Evolutionary conservation across 148 eudicot genomes (phyloP), one percentile per base, ranked within the genome.

Genomic region (Vaccinium myrtillus): DNA sequence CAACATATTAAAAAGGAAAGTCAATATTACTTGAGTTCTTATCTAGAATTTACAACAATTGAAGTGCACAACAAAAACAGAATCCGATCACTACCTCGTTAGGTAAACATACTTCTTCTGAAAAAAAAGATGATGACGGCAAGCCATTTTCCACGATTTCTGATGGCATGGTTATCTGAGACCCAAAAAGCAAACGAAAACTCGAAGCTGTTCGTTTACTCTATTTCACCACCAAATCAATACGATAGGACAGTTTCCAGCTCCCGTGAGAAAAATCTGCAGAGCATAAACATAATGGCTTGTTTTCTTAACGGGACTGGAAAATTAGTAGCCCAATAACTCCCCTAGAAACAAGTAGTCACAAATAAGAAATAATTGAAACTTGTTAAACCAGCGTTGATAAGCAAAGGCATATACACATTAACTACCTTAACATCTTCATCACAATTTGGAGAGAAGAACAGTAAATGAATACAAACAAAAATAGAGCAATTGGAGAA

Each of bases 101-200:
- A 30, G 91, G 87, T 86, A 90, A 86, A 46, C 79, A 82, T 23
- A 86, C 77, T 39, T 92, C 90, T 77, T 90, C 90, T 5, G 86
- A 84, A 32, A 90, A 86, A 87, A 83, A 91, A 53, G 91, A 89
- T 49, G 92, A 86, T 3, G 90, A 87, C 54, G 91, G 83, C 77
- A 89, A 85, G 58, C 90, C 91, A 59, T 84, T 88, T n/a, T 93
- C 90, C 92, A 88, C 86, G 67, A 85, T 77, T 83, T 93, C 91
- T 51, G 93, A 92, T 51, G 91, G 91, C 93, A 91, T 89, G 27
- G 53, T 78, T 30, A 80, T 69, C 59, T 12, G 70, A n/a, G 43
- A 51, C 65, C 6, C 3, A 30, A 11, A 78, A 71, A 25, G 30
- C 43, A 81, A 39, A 30, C 6, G 46, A 1, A 32, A 50, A 79